phyloP scores from a whole-genome alignment of 495 filamentous ascomycete species.

The Talaromyces ruber region DNA sequence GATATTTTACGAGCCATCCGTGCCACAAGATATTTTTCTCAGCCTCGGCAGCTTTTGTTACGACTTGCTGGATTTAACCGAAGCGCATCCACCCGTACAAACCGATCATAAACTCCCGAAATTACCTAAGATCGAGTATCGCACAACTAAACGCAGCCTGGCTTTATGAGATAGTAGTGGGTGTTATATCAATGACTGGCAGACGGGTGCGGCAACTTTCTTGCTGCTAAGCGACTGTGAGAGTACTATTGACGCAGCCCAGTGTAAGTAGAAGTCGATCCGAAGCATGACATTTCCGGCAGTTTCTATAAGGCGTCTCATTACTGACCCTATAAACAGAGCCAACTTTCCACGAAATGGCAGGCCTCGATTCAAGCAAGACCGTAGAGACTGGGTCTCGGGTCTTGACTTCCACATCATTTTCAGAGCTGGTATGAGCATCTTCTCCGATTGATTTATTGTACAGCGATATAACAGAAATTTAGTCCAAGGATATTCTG shows the following conservation, averaged over 20 bases:
- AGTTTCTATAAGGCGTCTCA: background rate
- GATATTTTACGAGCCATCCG: background rate
- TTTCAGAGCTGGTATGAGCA: conserved; percentile 36
- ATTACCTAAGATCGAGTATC: background rate
- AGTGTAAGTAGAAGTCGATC: background rate
- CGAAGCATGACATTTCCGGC: background rate
- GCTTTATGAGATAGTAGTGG: background rate
- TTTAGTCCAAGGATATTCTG: conserved; percentile 43
- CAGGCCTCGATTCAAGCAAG: background rate
- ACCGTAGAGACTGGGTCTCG: background rate
- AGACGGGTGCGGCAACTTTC: conserved; percentile 3
- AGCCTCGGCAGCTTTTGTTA: background rate
- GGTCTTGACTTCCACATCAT: conserved; percentile 25
- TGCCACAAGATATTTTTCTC: background rate
- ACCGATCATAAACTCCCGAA: background rate
- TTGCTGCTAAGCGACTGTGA: conserved; percentile 6
- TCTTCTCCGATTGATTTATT: background rate
- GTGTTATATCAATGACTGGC: background rate
- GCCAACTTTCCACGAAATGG: background rate
- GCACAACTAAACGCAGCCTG: background rate
- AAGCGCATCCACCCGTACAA: background rate
- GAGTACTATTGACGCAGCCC: background rate
- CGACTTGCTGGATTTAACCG: background rate
- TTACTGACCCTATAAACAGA: background rate
- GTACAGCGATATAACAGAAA: conserved; percentile 6